phyloP scores from a whole-genome alignment of 208 protist genomes.

The Acanthamoeba castellanii region DNA sequence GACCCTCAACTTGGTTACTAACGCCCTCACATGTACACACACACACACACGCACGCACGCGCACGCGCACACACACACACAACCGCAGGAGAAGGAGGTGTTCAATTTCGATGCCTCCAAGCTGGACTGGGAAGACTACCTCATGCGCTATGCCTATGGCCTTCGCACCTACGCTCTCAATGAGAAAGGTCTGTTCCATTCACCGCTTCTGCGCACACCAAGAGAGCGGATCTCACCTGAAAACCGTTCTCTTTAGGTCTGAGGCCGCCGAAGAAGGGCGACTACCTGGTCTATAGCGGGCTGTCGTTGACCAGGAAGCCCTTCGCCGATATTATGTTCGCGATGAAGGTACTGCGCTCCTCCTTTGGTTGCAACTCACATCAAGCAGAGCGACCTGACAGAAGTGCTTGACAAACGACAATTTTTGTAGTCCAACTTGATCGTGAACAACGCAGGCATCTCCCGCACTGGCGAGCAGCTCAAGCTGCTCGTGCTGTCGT shows the following conservation, averaged over 20 bases:
- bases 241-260: neutral
- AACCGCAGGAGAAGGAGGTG: conserved; percentile 65
- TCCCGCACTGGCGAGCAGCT: conserved; percentile 24
- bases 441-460: conserved; percentile 48
- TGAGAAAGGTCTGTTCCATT: conserved; percentile 68
- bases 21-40: conserved; percentile 45
- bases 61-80: no score
- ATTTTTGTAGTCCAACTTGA: conserved; percentile 1
- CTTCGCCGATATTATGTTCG: conserved; percentile 66
- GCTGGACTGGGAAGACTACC: conserved; percentile 83
- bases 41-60: neutral
- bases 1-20: neutral
- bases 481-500: conserved; percentile 42
- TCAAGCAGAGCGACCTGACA: neutral
- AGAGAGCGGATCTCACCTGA: neutral
- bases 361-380: neutral
- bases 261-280: conserved; percentile 6
- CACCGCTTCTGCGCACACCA: neutral
- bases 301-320: conserved; percentile 49
- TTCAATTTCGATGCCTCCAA: conserved; percentile 78
- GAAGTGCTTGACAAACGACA: neutral
- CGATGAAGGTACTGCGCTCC: conserved; percentile 15
- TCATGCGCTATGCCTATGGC: conserved; percentile 79
- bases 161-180: conserved; percentile 80
- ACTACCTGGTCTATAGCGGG: conserved; percentile 27